Evolutionary conservation across 768 basidiomycete genomes (phyloP), one percentile per base, ranked within the genome.

Genomic region (Cubamyces sp.): DNA sequence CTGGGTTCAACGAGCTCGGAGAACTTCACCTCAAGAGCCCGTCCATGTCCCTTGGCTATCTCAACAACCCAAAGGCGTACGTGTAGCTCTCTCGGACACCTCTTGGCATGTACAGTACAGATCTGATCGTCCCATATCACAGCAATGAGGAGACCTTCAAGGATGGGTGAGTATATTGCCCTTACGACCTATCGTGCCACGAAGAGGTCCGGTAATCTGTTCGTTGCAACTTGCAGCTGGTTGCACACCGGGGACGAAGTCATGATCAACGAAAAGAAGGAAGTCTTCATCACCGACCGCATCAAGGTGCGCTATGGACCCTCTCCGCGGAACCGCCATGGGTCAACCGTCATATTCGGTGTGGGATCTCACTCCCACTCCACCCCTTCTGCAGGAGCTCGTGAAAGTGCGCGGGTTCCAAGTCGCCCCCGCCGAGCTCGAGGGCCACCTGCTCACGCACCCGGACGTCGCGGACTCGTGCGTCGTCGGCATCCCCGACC

Each of bases 211-310:
- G 5, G 26, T 3, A 19, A n/a, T 23, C 19, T 9, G 11, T 15
- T n/a, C 45, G n/a, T 3, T 18, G 30, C n/a, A 11, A 9, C n/a
- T 9, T 16, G 12, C 41, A 87, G 87, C 40, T 91, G 87, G 88
- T 77, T 90, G 3, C 79, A 77, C 54, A 90, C 89, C 0, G 90
- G 88, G 0, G 88, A 90, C 67, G 87, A 89, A 70, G 88, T 88
- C 28, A 74, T 75, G 60, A 78, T 91, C 68, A 82, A 87, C 61
- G 81, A 75, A 63, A 77, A 84, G 57, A 79, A 81, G 2, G 86
- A 90, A 61, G 66, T 91, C 1, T 88, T 84, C 66, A 76, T 91
- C 28, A 82, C 90, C 19, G 90, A 91, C 73, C 83, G 90, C 28
- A 71, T 90, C 58, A 91, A 90, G 77, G 66, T 65, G 7, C 34